These are phyloP conservation scores for Gyromitra esculenta DNA, from an alignment of 2,329 filamentous ascomycete genomes.

Conservation along the genomic window DNA sequence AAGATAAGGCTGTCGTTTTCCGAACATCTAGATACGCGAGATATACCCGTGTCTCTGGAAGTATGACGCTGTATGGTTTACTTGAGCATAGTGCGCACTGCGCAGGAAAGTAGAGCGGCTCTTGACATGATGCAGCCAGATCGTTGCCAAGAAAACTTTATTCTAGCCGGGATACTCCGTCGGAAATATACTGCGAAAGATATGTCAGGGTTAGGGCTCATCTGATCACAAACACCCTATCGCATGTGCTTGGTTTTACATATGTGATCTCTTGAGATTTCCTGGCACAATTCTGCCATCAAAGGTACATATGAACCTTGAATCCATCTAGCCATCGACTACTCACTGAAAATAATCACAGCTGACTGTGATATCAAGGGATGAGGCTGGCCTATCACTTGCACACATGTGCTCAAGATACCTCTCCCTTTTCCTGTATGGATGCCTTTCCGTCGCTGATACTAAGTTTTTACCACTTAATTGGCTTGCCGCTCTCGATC, in stretches of 20 bases:
- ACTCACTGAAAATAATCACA: not conserved
- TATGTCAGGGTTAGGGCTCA: conserved; percentile 29
- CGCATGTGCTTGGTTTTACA: not conserved
- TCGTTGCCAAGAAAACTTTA: conserved; percentile 52
- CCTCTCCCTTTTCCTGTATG: conserved; percentile 3
- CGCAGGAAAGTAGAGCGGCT: conserved; percentile 34
- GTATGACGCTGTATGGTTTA: not conserved
- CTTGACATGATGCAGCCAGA: conserved; percentile 46
- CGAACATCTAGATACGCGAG: not conserved
- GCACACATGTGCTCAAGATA: conserved; percentile 12
- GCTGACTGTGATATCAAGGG: conserved; percentile 10
- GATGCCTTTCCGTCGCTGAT: conserved; percentile 12
- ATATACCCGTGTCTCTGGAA: conserved; percentile 6
- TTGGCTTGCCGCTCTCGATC: conserved; percentile 21
- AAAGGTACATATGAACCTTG: conserved; percentile 4
- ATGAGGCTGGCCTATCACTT: conserved; percentile 20
- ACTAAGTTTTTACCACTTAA: conserved; percentile 10
- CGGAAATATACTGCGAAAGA: conserved; percentile 11
- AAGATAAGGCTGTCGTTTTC: not conserved
- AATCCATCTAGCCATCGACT: not conserved
- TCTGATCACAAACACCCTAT: conserved; percentile 2
- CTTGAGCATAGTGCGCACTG: conserved; percentile 20
- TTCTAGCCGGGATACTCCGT: conserved; percentile 38
- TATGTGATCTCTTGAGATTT: not conserved
- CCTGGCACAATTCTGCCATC: not conserved